phyloP scores from a whole-genome alignment of 192 early-diverging fungal genomes.

The Backusella psychrophila region DNA sequence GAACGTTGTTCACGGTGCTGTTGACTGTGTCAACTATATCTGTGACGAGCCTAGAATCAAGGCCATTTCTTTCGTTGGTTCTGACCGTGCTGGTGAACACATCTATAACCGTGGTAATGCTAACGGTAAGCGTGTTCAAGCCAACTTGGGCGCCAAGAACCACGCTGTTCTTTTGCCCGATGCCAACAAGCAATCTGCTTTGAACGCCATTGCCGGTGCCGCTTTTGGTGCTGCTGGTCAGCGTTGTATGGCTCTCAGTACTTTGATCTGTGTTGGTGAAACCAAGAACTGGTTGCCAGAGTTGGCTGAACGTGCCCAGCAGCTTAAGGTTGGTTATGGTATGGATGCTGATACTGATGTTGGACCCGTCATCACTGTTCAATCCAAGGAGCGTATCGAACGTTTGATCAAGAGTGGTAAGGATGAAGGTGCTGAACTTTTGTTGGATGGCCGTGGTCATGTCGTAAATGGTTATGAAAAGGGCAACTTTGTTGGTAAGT shows the following conservation, averaged over 20 bases:
- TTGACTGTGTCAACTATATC: slow-evolving; percentile 87
- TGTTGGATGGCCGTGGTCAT: slow-evolving; percentile 86
- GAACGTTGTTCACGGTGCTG: slow-evolving; percentile 89
- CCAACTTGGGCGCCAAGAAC: slow-evolving; percentile 97
- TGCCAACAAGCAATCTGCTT: slow-evolving; percentile 92
- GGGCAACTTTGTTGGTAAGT: slow-evolving; percentile 87
- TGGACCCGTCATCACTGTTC: slow-evolving; percentile 84
- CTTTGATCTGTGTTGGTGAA: slow-evolving; percentile 87
- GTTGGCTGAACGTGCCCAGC: slow-evolving; percentile 81
- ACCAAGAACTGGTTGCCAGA: slow-evolving; percentile 84
- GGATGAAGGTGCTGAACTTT: slow-evolving; percentile 82
- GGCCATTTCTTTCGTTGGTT: slow-evolving; percentile 95
- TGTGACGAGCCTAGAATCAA: slow-evolving; percentile 81
- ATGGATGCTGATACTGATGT: slow-evolving; percentile 85
- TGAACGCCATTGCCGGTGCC: slow-evolving; percentile 88
- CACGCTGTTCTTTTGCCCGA: slow-evolving; percentile 94
- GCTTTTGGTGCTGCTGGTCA: slow-evolving; percentile 98
- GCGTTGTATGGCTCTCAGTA: slow-evolving; percentile 97
- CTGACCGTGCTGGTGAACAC: slow-evolving; percentile 83
- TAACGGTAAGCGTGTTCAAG: slow-evolving; percentile 96
- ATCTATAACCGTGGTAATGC: slow-evolving; percentile 83
- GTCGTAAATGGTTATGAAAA: slow-evolving; percentile 73
- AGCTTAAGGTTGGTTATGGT: slow-evolving; percentile 81
- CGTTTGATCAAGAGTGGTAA: slow-evolving; percentile 76
- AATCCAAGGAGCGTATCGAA: slow-evolving; percentile 74